These are phyloP conservation scores for Jacaranda mimosifolia DNA, from an alignment of 257 asterid species.

Conservation along the genomic window DNA sequence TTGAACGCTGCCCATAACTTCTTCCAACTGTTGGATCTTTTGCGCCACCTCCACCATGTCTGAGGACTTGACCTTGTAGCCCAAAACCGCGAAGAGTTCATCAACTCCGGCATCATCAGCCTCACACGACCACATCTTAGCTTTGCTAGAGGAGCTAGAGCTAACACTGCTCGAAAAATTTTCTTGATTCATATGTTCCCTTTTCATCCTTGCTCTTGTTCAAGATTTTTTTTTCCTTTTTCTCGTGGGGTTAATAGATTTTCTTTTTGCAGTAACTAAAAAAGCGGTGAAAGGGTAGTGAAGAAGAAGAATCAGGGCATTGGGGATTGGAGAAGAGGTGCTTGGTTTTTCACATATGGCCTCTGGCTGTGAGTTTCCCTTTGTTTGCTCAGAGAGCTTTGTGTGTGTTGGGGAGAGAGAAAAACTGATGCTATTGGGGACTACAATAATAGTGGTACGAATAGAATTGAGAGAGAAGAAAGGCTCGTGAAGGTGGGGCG, in stretches of 20 bases:
- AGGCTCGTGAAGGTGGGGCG: conserved; percentile 40
- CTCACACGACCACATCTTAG: conserved; percentile 53
- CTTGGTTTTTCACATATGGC: conserved; percentile 38
- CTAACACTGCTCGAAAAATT: conserved; percentile 36
- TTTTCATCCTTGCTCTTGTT: conserved; percentile 27
- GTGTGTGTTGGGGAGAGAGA: conserved; percentile 30
- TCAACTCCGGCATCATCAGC: conserved; percentile 51
- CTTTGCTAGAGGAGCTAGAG: conserved; percentile 38
- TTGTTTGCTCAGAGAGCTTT: conserved; percentile 14
- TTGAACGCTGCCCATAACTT: conserved; percentile 51
- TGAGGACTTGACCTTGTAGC: conserved; percentile 58
- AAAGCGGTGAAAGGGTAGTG: conserved; percentile 3
- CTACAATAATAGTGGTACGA: conserved; percentile 33
- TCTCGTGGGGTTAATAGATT: neutral
- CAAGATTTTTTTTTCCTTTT: neutral
- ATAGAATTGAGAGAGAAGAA: conserved; percentile 15
- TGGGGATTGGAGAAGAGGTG: conserved; percentile 38
- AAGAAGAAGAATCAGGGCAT: conserved; percentile 23
- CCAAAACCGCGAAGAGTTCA: conserved; percentile 63
- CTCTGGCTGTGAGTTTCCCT: conserved; percentile 22
- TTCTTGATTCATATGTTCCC: conserved; percentile 31
- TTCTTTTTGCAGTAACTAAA: neutral
- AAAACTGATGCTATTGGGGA: conserved; percentile 38
- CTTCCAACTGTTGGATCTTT: conserved; percentile 61
- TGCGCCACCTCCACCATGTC: conserved; percentile 70